phyloP scores from a whole-genome alignment of 2,329 filamentous ascomycete species.

The Chrysoporthe deuterocubensis region DNA sequence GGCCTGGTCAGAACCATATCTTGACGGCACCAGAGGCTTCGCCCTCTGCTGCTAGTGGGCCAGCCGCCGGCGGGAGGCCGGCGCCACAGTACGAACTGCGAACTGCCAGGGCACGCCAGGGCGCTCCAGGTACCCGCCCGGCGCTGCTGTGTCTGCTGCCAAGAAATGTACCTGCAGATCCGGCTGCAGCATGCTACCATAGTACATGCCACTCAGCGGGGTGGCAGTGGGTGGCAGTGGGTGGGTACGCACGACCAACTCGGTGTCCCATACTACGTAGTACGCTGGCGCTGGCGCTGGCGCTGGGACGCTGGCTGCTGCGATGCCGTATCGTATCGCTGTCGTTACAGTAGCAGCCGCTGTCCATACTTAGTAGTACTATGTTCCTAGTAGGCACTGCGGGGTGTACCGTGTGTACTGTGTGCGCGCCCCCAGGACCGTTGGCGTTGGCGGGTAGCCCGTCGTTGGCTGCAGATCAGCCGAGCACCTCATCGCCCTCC shows the following conservation, averaged over 20 bases:
- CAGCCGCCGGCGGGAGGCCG: too few relatives aligned
- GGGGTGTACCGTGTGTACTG: neutral
- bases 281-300: too few relatives aligned
- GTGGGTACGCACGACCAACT: too few relatives aligned
- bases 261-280: too few relatives aligned
- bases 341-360: too few relatives aligned
- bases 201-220: too few relatives aligned
- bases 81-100: neutral
- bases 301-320: too few relatives aligned
- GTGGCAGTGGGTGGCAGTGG: too few relatives aligned
- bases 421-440: neutral
- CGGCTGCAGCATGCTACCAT: neutral
- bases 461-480: neutral
- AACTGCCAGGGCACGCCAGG: too few relatives aligned
- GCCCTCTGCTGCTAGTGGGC: neutral
- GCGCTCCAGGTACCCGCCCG: neutral
- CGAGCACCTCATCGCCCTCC: slow-evolving; percentile 3
- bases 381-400: too few relatives aligned
- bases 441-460: neutral
- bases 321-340: too few relatives aligned
- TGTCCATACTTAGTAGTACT: too few relatives aligned
- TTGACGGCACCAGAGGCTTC: neutral
- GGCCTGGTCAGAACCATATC: neutral
- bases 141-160: neutral
- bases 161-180: slow-evolving; percentile 14